Base-by-base conservation (phyloP, 2,329 filamentous ascomycete species). In the Neurospora sp. region DNA sequence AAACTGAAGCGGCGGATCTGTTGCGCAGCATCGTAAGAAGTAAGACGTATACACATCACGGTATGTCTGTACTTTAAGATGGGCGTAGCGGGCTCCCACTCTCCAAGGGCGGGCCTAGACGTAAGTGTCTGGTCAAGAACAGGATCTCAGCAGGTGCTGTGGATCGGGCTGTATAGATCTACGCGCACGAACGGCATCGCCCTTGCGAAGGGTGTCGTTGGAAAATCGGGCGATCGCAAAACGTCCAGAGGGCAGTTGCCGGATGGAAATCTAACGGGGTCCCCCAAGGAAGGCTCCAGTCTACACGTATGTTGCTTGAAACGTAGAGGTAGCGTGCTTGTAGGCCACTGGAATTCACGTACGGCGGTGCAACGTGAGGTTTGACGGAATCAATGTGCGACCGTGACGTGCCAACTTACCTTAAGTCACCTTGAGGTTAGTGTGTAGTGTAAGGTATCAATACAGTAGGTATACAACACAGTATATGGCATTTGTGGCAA, bases 1-100 rank as follows among this genome's bases (percentile, higher is more conserved):
- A 88, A 72, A 89, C 89, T 80, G 91, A 89, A 78, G 89, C 85
- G 72, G 80, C 72, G 28, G 75, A 70, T 77, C 81, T 85, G 78
- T 81, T 85, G 76, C 82, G 83, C 79, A 85, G 83, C 86, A 88
- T 87, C 74, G 77, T 82, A 80, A 73, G 73, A 39, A 33, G 70
- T 38, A 66, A 46, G 41, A 68, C 33, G 23, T 41, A 67, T 68
- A 67, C 37, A 72, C 74, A 75, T 75, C 40, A 70, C 74, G 71
- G 43, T 39, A 37, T 40, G 69, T 67, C 8, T 10, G 52, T 15
- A 62, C 52, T 62, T 17, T 17, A 5, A 33, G 12, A 17, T 17
- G 52, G 52, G 52, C 52, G 52, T 17, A 33, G 28, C 52, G 28
- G 28, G 23, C 28, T 62, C 8, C 15, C 52, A 23, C 46, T 52